Evolutionary conservation across 305 asterid species (phyloP).

Genomic region (Fraxinus sp.): DNA sequence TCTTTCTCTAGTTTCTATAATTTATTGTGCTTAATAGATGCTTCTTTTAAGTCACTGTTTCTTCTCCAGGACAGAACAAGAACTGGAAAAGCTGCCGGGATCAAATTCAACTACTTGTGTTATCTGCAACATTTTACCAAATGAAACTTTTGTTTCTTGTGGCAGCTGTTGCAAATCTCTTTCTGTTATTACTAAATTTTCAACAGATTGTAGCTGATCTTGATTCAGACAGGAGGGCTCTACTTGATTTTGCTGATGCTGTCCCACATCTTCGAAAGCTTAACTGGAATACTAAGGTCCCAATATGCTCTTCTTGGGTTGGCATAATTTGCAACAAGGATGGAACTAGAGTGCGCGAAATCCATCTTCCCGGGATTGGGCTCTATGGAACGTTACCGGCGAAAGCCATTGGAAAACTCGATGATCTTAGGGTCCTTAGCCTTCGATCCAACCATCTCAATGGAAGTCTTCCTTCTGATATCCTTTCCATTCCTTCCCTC

Average conservation of each 20-base stretch:
- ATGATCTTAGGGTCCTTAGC: conserved; percentile 65
- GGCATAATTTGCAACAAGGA: conserved; percentile 68
- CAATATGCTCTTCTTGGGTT: conserved; percentile 70
- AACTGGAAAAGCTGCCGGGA: conserved; percentile 8
- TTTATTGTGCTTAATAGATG: neutral
- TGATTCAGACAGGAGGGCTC: conserved; percentile 59
- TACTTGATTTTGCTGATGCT: conserved; percentile 56
- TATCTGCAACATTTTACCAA: conserved; percentile 15
- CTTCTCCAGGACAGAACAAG: conserved; percentile 18
- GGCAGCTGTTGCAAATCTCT: conserved; percentile 28
- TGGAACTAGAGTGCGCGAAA: conserved; percentile 51
- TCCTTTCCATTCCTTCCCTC: conserved; percentile 68
- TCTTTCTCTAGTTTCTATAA: neutral
- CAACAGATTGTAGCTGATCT: conserved; percentile 43
- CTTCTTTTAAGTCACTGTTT: neutral
- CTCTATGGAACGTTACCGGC: conserved; percentile 67
- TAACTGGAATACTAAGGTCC: conserved; percentile 54
- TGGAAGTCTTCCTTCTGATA: conserved; percentile 69
- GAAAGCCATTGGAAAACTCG: conserved; percentile 61
- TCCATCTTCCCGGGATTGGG: conserved; percentile 85
- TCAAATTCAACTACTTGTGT: neutral
- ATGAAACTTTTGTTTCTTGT: conserved; percentile 43
- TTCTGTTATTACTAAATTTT: conserved; percentile 34
- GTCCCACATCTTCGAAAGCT: conserved; percentile 69
- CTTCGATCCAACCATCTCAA: conserved; percentile 62